Evolutionary conservation across 306 rosid genomes (phyloP).

Genomic region (Ormosia semicastrata): DNA sequence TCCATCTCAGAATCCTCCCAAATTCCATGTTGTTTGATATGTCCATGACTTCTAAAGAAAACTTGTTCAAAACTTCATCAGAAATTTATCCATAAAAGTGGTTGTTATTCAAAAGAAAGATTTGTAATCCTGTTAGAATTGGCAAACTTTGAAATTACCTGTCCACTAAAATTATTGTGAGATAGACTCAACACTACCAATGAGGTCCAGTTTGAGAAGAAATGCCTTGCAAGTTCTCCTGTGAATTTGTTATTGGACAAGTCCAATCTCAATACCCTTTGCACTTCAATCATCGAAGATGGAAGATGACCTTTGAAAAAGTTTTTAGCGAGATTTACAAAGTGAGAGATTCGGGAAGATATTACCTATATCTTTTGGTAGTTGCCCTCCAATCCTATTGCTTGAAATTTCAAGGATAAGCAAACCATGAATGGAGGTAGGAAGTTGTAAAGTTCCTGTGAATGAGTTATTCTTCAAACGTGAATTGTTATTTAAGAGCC

Average conservation of each 20-base stretch:
- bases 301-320: background rate
- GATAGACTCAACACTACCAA: background rate
- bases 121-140: background rate
- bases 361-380: background rate
- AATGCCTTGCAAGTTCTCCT: background rate
- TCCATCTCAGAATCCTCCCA: background rate
- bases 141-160: background rate
- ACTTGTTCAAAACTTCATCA: background rate
- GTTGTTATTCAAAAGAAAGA: background rate
- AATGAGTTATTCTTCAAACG: background rate
- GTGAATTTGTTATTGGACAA: background rate
- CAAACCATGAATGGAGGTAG: background rate
- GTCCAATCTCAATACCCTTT: background rate
- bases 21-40: background rate
- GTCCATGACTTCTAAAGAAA: background rate
- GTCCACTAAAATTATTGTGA: background rate
- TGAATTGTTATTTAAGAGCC: constrained; percentile 13
- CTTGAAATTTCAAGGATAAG: background rate
- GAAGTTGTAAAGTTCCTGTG: background rate
- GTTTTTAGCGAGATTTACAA: background rate
- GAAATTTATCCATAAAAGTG: background rate
- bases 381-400: background rate
- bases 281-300: background rate
- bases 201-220: background rate
- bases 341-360: background rate